phyloP scores from a whole-genome alignment of 2,329 filamentous ascomycete species.

The Immersiporthe knoxdaviesiana region DNA sequence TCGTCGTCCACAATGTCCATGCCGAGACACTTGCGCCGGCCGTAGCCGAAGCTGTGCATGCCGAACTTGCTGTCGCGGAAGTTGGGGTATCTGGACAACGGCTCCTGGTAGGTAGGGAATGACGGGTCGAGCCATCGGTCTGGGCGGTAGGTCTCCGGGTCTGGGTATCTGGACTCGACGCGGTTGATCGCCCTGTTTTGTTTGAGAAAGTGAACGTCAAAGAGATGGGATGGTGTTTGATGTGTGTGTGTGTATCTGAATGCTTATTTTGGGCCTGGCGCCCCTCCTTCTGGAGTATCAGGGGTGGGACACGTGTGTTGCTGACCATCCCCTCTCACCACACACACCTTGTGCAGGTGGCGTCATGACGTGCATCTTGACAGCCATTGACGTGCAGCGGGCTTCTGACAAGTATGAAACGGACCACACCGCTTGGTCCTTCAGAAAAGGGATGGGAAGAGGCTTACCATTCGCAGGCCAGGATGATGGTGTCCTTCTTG shows the following conservation, averaged over 20 bases:
- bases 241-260: not conserved
- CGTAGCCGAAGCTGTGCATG: slow-evolving; percentile 68
- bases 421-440: not conserved
- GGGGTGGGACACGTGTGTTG: not conserved
- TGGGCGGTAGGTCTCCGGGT: slow-evolving; percentile 65
- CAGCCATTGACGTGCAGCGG: not conserved
- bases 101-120: slow-evolving; percentile 68
- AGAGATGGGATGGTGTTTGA: not conserved
- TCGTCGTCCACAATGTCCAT: slow-evolving; percentile 66
- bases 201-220: not conserved
- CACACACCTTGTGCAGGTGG: not conserved
- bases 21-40: slow-evolving; percentile 64
- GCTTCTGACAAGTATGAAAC: not conserved
- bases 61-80: slow-evolving; percentile 57
- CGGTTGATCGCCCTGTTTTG: slow-evolving; percentile 58
- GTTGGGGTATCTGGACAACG: slow-evolving; percentile 64
- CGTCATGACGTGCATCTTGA: not conserved
- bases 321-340: slow-evolving; percentile 1
- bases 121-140: slow-evolving; percentile 65
- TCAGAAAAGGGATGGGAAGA: not conserved
- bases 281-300: not conserved
- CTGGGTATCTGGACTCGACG: slow-evolving; percentile 61
- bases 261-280: not conserved
- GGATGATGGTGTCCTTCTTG: slow-evolving; percentile 51
- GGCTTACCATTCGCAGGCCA: slow-evolving; percentile 54